Evolutionary conservation across 2,329 filamentous ascomycete genomes (phyloP).

Genomic region (Endothia cerciana): DNA sequence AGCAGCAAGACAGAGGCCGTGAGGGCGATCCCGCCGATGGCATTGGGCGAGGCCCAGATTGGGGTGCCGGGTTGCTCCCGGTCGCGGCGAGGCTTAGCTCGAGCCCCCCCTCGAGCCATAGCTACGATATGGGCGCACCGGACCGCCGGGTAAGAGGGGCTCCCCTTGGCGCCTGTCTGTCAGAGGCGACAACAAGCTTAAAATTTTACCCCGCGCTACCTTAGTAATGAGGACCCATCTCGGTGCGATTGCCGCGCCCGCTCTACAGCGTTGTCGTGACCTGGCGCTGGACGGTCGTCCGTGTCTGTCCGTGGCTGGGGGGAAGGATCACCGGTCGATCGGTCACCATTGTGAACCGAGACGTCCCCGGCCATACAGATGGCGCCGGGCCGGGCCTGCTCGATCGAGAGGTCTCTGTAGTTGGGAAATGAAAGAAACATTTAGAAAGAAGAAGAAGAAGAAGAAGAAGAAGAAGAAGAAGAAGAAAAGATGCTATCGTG

Average conservation of each 20-base stretch:
- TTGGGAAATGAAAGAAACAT: too few species aligned
- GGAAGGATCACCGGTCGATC: too few species aligned
- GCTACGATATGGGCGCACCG: slow-evolving; percentile 1
- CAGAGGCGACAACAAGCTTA: background rate
- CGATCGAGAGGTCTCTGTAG: background rate
- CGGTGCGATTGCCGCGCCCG: too few species aligned
- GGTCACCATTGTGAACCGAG: too few species aligned
- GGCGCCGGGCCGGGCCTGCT: too few species aligned
- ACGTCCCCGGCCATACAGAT: too few species aligned
- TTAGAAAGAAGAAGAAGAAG: too few species aligned
- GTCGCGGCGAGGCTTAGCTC: slow-evolving; percentile 5
- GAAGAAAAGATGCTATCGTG: too few species aligned
- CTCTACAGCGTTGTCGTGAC: too few species aligned
- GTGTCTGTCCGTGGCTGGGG: too few species aligned
- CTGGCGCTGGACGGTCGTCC: too few species aligned
- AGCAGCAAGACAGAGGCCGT: background rate
- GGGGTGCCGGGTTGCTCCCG: background rate
- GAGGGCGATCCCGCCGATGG: background rate
- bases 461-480: too few species aligned
- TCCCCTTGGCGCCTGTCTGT: background rate
- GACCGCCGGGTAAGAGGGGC: slow-evolving; percentile 3
- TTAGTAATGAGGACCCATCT: background rate
- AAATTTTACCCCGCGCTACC: slow-evolving; percentile 3
- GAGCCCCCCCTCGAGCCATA: background rate
- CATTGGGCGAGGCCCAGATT: background rate